phyloP scores from a whole-genome alignment of 345 rosid genomes.

The Linum usitatissimum region DNA sequence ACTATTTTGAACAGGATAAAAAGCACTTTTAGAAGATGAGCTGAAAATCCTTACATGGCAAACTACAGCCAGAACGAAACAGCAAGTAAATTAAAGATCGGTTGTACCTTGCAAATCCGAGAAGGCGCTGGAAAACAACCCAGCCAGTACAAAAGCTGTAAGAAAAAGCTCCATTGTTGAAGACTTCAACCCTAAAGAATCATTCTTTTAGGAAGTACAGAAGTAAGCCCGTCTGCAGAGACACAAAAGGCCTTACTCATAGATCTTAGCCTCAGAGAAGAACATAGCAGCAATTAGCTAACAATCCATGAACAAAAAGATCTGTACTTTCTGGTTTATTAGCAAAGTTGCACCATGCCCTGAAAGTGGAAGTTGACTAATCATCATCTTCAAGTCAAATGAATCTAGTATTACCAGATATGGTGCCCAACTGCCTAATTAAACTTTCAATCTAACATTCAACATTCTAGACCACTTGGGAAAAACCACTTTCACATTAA shows the following conservation, averaged over 20 bases:
- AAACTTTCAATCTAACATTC: background rate
- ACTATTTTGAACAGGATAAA: background rate
- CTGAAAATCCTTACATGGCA: background rate
- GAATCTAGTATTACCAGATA: background rate
- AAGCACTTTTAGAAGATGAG: background rate
- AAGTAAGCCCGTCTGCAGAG: conserved; percentile 13
- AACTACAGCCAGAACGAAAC: background rate
- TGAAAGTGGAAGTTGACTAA: background rate
- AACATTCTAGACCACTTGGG: background rate
- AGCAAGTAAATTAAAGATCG: background rate
- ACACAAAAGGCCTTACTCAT: background rate
- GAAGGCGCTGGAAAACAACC: conserved; percentile 36
- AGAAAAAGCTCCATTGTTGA: conserved; percentile 45
- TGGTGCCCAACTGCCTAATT: background rate
- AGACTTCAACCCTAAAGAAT: conserved; percentile 23
- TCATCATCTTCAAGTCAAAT: background rate
- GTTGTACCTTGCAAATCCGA: conserved; percentile 73
- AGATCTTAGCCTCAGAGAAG: background rate
- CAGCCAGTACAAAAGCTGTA: conserved; percentile 32
- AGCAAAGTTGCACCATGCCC: background rate
- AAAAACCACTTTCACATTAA: background rate
- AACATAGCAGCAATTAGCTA: background rate
- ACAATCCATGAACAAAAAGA: background rate
- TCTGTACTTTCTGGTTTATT: background rate
- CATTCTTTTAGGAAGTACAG: background rate